Evolutionary conservation across 176 grass and related monocot genomes (phyloP), one percentile per base, ranked within the genome.

Genomic region (Eragrostis curvula): DNA sequence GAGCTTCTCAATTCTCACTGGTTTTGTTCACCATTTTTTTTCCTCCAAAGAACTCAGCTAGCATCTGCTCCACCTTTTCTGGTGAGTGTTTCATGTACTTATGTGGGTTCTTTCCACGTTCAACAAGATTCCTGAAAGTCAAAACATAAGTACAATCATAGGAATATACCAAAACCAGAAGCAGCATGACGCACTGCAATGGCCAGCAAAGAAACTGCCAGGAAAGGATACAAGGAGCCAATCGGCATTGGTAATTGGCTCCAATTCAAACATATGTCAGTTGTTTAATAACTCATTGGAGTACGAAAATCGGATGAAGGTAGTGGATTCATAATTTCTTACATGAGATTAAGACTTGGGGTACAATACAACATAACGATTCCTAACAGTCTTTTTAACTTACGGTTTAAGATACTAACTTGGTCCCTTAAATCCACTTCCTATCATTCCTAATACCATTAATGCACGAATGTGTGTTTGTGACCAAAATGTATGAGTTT

Each of bases 51-150:
- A 97, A 86, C 67, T 91, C 88, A 68, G 81, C 73, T 13, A 97
- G 57, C 56, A 91, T 62, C 66, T 87, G 61, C 12, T 97, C 91
- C 62, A 97, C 7, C 70, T 80, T 66, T 80, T 93, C 91, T 29
- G 86, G 81, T 52, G 72, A 48, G 78, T 89, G 85, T 85, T 76
- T 97, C 24, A 97, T 80, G 75, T 97, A 89, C 52, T 97, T 93
- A 27, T 41, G 68, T 24, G 88, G 91, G 49, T 97, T 91, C 86
- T 85, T 97, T 73, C 73, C 86, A 66, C 86, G 74, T 56, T 93
- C 83, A 82, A 93, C 43, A 58, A 93, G 68, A 67, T 71, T 41
- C 81, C 91, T 97, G 81, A 14, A 80, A 90, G 47, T 73, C 65
- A 12, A 73, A 74, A 49, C 14, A 67, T 18, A 24, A 64, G 21